These are phyloP conservation scores for Boletellus ananiceps DNA, from an alignment of 768 basidiomycete genomes.

Conservation along the genomic window DNA sequence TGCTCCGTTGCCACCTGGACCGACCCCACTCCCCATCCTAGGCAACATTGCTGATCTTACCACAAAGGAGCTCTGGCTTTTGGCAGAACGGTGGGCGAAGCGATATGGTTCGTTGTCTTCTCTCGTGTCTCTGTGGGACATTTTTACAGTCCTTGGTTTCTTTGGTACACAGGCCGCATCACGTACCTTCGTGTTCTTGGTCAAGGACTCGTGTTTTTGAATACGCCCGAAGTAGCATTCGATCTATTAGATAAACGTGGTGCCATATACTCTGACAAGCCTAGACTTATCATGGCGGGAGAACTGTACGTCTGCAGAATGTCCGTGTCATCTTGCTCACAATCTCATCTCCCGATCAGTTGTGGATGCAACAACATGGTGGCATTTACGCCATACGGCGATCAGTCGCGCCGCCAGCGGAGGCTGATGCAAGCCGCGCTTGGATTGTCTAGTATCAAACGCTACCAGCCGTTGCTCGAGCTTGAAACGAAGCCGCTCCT, in stretches of 20 bases:
- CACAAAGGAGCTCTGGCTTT: constrained; percentile 59
- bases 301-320: constrained; percentile 50
- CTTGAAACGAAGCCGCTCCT: constrained; percentile 57
- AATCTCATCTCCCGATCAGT: constrained; percentile 20
- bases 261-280: constrained; percentile 72
- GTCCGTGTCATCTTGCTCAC: not conserved
- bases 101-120: constrained; percentile 49
- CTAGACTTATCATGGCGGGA: constrained; percentile 61
- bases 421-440: constrained; percentile 64
- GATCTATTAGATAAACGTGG: constrained; percentile 71
- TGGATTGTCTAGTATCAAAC: constrained; percentile 45
- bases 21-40: constrained; percentile 57
- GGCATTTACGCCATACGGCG: constrained; percentile 64
- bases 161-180: constrained; percentile 42
- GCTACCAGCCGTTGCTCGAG: constrained; percentile 55
- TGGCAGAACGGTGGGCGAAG: constrained; percentile 56
- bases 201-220: constrained; percentile 64
- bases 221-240: constrained; percentile 50
- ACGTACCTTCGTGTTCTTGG: constrained; percentile 64
- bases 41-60: constrained; percentile 63
- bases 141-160: not conserved
- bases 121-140: not conserved
- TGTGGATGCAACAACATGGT: constrained; percentile 69
- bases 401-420: constrained; percentile 59
- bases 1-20: constrained; percentile 58